Base-by-base conservation (phyloP, 1,139 yeast species). In the Sugiyamaella pinicola region DNA sequence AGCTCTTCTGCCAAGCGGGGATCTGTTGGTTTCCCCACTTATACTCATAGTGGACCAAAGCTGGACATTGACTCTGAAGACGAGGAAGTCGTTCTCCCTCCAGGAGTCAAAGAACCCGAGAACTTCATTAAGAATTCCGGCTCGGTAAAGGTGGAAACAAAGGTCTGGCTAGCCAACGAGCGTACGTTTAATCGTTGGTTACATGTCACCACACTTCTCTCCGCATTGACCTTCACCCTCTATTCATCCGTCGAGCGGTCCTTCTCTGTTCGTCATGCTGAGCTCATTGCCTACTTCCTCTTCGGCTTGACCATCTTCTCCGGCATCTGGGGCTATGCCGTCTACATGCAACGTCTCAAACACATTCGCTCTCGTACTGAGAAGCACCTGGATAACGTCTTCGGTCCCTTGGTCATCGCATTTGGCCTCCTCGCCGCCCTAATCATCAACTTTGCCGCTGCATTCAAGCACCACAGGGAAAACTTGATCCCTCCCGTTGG, bases 121-220 rank as follows among this genome's bases (percentile, higher is more conserved):
- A 74, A 78, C 47, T 82, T 87, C 72, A 78, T 93, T 64, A 87
- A 91, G 67, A 90, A 90, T 68, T 84, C 93, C 34, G 96, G 97
- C 5, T 95, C 96, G 2, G 81, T 90, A 55, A 90, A 87, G 70
- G 90, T 93, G 53, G 99, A 93, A 74, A 95, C 98, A 31, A 93
- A 93, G 69, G 99, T 93, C 35, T 93, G 99, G 98, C 77, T 93
- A 58, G 99, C 99, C 31, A 93, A 93, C 67, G 99, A 93, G 74
- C 86, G 99, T 71, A 93, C 99, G 2, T 91, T 91, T 73, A 86
- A 88, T 75, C 82, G 95, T 70, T 93, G 99, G 99, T 77, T 93
- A 60, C 93, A 87, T 64, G 93, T 91, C 8, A 87, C 96, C n/a
- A 83, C 95, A 0, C 74, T 93, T 65, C 76, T 93, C 59, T 83